phyloP scores from a whole-genome alignment of 768 basidiomycete genomes.

The Tricholoma saponaceum region DNA sequence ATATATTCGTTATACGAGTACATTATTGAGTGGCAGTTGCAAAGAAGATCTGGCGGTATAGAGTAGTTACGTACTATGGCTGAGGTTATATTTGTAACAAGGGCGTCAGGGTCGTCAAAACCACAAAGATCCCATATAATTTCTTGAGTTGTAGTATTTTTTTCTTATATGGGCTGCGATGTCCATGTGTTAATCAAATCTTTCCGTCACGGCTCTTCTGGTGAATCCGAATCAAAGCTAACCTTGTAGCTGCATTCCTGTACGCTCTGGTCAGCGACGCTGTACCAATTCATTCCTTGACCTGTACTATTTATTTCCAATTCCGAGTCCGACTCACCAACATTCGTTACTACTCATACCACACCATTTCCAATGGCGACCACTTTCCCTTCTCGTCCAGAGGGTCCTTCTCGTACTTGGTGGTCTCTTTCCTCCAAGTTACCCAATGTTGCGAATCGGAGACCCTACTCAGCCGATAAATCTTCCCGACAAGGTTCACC shows the following conservation, averaged over 20 bases:
- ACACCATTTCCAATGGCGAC: slow-evolving; percentile 25
- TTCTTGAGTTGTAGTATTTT: too few species aligned
- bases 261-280: not conserved
- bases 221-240: too few species aligned
- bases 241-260: not conserved
- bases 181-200: not conserved
- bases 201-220: not conserved
- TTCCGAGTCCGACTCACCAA: too few species aligned
- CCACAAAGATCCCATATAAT: too few species aligned
- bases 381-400: slow-evolving; percentile 24
- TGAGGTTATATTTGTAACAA: too few species aligned
- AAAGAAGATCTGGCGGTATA: too few species aligned
- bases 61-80: too few species aligned
- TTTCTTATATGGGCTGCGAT: too few species aligned
- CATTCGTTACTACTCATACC: too few species aligned
- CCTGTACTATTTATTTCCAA: not conserved
- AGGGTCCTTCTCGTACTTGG: slow-evolving; percentile 38
- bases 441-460: slow-evolving; percentile 21
- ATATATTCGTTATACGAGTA: too few species aligned
- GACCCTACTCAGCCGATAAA: slow-evolving; percentile 27
- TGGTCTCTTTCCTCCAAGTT: slow-evolving; percentile 37
- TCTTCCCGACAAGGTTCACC: slow-evolving; percentile 17
- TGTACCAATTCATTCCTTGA: not conserved
- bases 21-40: too few species aligned
- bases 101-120: too few species aligned